Evolutionary conservation across 495 filamentous ascomycete species (phyloP), one percentile per base, ranked within the genome.

Genomic region (Astrocystis sublimbata): DNA sequence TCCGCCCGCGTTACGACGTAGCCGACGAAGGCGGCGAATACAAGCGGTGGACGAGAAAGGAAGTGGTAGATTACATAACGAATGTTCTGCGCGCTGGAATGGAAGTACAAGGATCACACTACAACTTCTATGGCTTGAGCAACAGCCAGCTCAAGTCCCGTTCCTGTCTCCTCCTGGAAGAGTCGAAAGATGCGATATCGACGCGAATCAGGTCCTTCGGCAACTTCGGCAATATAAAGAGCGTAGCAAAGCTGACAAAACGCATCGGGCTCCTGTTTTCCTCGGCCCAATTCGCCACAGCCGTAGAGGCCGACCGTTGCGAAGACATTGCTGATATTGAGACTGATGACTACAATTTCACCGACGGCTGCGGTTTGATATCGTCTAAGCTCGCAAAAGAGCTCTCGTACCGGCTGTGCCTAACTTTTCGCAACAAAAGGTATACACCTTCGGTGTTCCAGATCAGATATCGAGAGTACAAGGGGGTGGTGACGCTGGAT

Each of bases 91-190:
- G 63, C 12, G 28, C 70, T 2, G 80, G 79, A 12, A 66, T 84
- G 28, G 55, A 8, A 6, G 33, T 83, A 9, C 79, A 82, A 56
- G 72, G 70, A 1, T 56, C 74, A 0, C 70, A 71, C 9, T 82
- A 84, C 60, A 71, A 81, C 62, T 83, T 82, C 61, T 83, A 75
- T 49, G 81, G 79, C 0, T 78, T 82, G 62, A 82, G 81, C 71
- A 83, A 83, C 59, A 81, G 77, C 60, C 81, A 83, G 67, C 72
- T 82, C 24, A 81, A 82, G 64, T 80, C 81, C 3, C 71, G 73
- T 35, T 74, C 77, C 6, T 81, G 78, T 55, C 76, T 80, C 50
- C 63, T 83, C n/a, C 75, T 65, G 51, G 79, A 77, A 2, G 81
- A 65, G 6, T 65, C 75, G 2, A 73, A 71, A 50, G 67, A 73